Conservation (phyloP, 805 yeast genomes). For the Lachancea nothofagi region DNA sequence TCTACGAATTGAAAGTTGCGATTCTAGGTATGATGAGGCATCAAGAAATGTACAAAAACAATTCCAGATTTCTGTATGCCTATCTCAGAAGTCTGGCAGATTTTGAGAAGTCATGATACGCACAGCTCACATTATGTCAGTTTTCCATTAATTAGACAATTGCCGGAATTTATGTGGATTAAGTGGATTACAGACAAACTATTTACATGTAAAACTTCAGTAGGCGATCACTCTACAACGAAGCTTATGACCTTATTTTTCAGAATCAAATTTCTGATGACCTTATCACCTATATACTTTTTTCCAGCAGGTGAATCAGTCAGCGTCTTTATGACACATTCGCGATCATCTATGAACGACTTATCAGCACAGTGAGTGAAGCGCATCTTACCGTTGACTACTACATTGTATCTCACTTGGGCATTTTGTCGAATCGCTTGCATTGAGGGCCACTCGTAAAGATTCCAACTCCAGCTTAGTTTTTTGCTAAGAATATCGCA, state of each 20-base stretch:
- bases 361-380: slow-evolving; percentile 38
- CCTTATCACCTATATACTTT: slow-evolving; percentile 38
- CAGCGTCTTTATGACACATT: slow-evolving; percentile 36
- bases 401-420: slow-evolving; percentile 45
- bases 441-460: slow-evolving; percentile 58
- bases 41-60: slow-evolving; percentile 39
- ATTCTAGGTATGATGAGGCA: slow-evolving; percentile 18
- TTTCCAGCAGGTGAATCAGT: slow-evolving; percentile 33
- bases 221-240: slow-evolving; percentile 20
- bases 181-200: background rate
- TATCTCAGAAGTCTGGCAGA: slow-evolving; percentile 42
- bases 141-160: background rate
- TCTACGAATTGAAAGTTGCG: slow-evolving; percentile 2
- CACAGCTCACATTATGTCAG: background rate
- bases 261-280: slow-evolving; percentile 48
- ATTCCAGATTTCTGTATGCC: slow-evolving; percentile 46
- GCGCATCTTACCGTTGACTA: slow-evolving; percentile 68
- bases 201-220: slow-evolving; percentile 2
- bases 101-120: background rate
- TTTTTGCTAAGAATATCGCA: slow-evolving; percentile 46
- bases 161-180: no score
- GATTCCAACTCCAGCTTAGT: slow-evolving; percentile 17
- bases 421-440: slow-evolving; percentile 37
- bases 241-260: slow-evolving; percentile 48
- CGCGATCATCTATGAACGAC: slow-evolving; percentile 35